Percentiles rank a stretch among this genome's conserved stretches.
Conservation (phyloP, 805 yeast species). For the Sugiyamaella qingdaonensis region DNA sequence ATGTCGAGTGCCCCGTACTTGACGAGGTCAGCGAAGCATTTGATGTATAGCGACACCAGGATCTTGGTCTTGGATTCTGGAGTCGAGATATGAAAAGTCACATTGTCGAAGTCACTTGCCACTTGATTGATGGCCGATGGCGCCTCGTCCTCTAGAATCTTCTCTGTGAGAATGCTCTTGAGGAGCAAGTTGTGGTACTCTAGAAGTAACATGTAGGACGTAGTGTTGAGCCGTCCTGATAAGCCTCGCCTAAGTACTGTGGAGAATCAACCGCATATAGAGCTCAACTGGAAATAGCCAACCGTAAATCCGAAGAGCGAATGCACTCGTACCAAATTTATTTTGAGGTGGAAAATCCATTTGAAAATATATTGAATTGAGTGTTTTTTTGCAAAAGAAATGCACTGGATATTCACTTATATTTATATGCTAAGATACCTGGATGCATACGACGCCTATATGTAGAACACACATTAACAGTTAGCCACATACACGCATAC, state of each 20-base stretch:
- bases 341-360: too few species aligned
- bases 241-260: background rate
- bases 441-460: too few species aligned
- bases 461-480: too few species aligned
- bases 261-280: too few species aligned
- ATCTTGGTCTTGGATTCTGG: conserved; percentile 66
- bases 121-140: conserved; percentile 62
- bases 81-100: conserved; percentile 90
- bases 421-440: too few species aligned
- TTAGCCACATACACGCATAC: too few species aligned
- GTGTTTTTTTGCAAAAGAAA: too few species aligned
- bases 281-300: too few species aligned
- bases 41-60: conserved; percentile 64
- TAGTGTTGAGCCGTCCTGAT: background rate
- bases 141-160: conserved; percentile 47
- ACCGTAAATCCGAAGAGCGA: too few species aligned
- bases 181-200: conserved; percentile 80
- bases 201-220: conserved; percentile 67
- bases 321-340: too few species aligned
- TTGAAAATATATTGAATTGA: too few species aligned
- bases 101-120: conserved; percentile 92
- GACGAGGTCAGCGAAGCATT: conserved; percentile 69
- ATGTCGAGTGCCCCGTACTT: conserved; percentile 51
- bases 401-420: too few species aligned
- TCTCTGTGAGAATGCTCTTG: conserved; percentile 73